A percentile compares a stretch with the other conserved stretches of the same genome.
Conservation (phyloP, 371 early-diverging fungal species). For the Mucor mucedo region DNA sequence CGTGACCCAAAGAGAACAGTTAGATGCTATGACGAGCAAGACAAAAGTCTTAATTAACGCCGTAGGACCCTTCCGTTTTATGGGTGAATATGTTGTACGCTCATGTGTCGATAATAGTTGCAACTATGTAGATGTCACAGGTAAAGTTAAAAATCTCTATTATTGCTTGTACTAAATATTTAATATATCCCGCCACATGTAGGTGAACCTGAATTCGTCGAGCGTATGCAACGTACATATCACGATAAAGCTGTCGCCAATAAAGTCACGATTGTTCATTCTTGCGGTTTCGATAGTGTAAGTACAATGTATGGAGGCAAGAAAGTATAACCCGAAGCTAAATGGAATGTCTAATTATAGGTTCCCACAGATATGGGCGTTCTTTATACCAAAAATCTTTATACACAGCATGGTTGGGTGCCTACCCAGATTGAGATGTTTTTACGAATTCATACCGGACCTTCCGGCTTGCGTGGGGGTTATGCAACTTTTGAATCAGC, state of each 20-base stretch:
- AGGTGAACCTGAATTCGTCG: slow-evolving; percentile 81
- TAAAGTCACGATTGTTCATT: slow-evolving; percentile 75
- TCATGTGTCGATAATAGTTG: slow-evolving; percentile 81
- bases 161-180: neutral
- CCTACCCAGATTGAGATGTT: slow-evolving; percentile 70
- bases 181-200: slow-evolving; percentile 1
- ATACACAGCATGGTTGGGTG: slow-evolving; percentile 44
- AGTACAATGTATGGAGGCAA: slow-evolving; percentile 14
- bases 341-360: slow-evolving; percentile 20
- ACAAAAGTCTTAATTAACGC: slow-evolving; percentile 78
- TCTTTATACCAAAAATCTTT: slow-evolving; percentile 56
- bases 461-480: slow-evolving; percentile 57
- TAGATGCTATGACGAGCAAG: slow-evolving; percentile 60
- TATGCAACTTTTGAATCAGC: slow-evolving; percentile 69
- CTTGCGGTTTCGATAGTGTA: slow-evolving; percentile 92
- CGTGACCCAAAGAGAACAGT: slow-evolving; percentile 53
- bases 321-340: neutral
- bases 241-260: slow-evolving; percentile 72
- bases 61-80: slow-evolving; percentile 85
- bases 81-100: slow-evolving; percentile 83
- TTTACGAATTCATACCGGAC: slow-evolving; percentile 56
- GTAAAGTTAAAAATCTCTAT: slow-evolving; percentile 12
- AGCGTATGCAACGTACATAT: slow-evolving; percentile 72
- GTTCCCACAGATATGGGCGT: slow-evolving; percentile 69
- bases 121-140: slow-evolving; percentile 89